A percentile compares a stretch with the other conserved stretches of the same genome.
These are phyloP conservation scores for Edaphochlamys debaryana DNA, from an alignment of 139 green algal genomes.

Conservation along the genomic window DNA sequence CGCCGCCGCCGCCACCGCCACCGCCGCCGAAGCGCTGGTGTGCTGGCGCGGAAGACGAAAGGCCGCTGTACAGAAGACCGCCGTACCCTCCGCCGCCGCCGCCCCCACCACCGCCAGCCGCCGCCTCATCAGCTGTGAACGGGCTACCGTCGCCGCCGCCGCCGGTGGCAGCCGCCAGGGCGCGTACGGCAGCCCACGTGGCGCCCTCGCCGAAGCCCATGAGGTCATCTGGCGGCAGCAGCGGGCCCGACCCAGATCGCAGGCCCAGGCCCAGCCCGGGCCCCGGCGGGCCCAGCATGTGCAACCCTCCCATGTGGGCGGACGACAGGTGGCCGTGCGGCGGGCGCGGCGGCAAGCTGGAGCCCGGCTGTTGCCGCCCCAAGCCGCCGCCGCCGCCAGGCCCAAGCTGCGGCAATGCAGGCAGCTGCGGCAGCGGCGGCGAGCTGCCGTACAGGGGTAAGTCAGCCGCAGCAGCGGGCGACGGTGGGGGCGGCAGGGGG, in stretches of 20 bases:
- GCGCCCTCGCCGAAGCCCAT: neutral
- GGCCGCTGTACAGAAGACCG: neutral
- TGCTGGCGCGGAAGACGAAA: conserved; percentile 15
- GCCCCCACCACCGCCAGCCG: neutral
- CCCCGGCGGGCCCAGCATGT: too few species aligned
- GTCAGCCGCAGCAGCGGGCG: neutral
- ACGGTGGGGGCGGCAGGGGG: neutral
- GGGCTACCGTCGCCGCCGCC: too few species aligned
- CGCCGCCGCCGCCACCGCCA: neutral
- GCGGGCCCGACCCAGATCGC: conserved; percentile 11
- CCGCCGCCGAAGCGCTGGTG: neutral
- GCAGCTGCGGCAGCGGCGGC: neutral
- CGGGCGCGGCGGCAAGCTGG: neutral
- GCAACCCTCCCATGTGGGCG: neutral
- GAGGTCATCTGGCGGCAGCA: neutral
- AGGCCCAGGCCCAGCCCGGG: neutral
- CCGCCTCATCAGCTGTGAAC: too few species aligned
- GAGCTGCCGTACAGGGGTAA: conserved; percentile 18
- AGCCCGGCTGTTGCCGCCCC: neutral
- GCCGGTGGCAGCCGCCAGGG: neutral
- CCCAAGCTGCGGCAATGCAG: too few species aligned
- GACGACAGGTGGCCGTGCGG: neutral
- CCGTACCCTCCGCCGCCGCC: neutral
- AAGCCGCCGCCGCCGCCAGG: too few species aligned
- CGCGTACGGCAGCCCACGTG: conserved; percentile 13